Evolutionary conservation across 768 basidiomycete genomes (phyloP).

Genomic region (Macrocybe gigantea): DNA sequence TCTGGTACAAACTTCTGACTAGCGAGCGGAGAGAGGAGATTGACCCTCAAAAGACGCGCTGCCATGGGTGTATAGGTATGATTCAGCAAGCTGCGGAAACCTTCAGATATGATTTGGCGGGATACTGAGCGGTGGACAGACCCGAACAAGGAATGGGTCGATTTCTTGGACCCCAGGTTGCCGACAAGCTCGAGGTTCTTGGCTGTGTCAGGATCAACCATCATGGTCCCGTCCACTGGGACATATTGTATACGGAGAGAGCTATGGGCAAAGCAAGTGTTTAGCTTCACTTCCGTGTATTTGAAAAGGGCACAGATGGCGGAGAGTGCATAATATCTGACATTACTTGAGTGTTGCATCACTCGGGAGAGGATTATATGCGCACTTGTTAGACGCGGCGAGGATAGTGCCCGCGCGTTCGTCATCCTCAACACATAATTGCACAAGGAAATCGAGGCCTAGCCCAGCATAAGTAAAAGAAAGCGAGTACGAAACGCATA

Average conservation of each 20-base stretch:
- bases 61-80: conserved; percentile 91
- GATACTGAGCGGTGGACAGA: conserved; percentile 20
- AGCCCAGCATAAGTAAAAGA: conserved; percentile 5
- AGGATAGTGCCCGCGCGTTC: conserved; percentile 77
- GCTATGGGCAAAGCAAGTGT: conserved; percentile 60
- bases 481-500: neutral
- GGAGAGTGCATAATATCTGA: conserved; percentile 84
- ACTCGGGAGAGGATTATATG: conserved; percentile 24
- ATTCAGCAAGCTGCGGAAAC: conserved; percentile 52
- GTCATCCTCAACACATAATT: conserved; percentile 76
- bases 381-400: conserved; percentile 71
- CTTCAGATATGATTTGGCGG: neutral
- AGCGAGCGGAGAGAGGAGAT: conserved; percentile 77
- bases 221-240: conserved; percentile 86
- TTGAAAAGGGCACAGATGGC: conserved; percentile 87
- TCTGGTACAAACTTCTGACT: conserved; percentile 29
- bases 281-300: conserved; percentile 64
- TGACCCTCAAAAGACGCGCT: conserved; percentile 69
- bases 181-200: conserved; percentile 85
- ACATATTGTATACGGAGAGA: conserved; percentile 74
- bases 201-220: conserved; percentile 88
- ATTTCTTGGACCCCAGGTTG: conserved; percentile 65
- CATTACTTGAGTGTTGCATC: neutral
- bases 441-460: conserved; percentile 78
- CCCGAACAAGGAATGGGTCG: conserved; percentile 77